Evolutionary conservation across 768 basidiomycete genomes (phyloP).

Genomic region (Tricholoma furcatifolium): DNA sequence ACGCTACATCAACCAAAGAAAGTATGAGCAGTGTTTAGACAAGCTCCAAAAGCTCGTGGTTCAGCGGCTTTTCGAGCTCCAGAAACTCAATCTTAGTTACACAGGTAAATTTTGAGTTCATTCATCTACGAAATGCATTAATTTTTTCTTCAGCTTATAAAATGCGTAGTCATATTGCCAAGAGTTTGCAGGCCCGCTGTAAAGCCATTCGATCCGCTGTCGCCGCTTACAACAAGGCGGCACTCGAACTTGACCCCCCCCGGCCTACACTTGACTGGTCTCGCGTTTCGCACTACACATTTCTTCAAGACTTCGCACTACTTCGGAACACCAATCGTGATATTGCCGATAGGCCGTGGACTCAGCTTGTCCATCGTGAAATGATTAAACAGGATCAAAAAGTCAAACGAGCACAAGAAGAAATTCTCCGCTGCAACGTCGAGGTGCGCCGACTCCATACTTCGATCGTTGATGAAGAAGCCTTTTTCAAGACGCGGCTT

Average conservation of each 20-base stretch:
- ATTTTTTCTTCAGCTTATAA: neutral
- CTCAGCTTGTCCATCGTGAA: neutral
- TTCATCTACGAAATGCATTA: neutral
- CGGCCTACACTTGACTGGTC: neutral
- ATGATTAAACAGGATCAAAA: neutral
- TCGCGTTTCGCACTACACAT: neutral
- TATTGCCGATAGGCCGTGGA: neutral
- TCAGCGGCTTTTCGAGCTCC: slow-evolving; percentile 31
- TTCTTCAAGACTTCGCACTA: slow-evolving; percentile 4
- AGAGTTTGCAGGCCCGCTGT: neutral
- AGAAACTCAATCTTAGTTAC: slow-evolving; percentile 32
- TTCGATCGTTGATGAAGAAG: neutral
- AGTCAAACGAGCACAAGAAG: slow-evolving; percentile 3
- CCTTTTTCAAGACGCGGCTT: too few species aligned
- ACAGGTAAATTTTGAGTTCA: slow-evolving; percentile 23
- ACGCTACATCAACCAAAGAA: slow-evolving; percentile 23
- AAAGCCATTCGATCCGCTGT: neutral
- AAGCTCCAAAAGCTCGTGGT: slow-evolving; percentile 23
- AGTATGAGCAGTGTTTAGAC: slow-evolving; percentile 22
- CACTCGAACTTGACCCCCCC: neutral
- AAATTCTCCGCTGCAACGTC: neutral
- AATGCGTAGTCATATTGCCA: neutral
- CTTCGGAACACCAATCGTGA: neutral
- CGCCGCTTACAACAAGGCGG: neutral
- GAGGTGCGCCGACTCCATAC: neutral